phyloP scores from a whole-genome alignment of 2,329 filamentous ascomycete species.

The Cadophora sp. region DNA sequence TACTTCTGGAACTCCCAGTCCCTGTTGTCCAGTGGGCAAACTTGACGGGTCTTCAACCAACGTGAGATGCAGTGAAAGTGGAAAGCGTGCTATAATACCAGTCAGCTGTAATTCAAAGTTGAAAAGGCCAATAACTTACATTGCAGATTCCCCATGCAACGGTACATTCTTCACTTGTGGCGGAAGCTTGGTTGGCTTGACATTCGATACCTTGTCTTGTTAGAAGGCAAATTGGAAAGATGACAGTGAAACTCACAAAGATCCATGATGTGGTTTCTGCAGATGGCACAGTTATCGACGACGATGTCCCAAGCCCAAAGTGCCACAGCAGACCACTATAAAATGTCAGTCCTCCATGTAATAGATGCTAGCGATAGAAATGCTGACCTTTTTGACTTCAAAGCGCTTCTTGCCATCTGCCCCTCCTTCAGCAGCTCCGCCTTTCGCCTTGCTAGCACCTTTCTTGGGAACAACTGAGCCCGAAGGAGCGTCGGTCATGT shows the following conservation, averaged over 20 bases:
- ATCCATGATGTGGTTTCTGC: slow-evolving; percentile 99
- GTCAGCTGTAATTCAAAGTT: slow-evolving; percentile 12
- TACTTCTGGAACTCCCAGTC: slow-evolving; percentile 99
- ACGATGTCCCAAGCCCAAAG: slow-evolving; percentile 99
- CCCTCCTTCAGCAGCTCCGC: slow-evolving; percentile 55
- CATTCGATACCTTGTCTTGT: slow-evolving; percentile 82
- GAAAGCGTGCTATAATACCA: slow-evolving; percentile 81
- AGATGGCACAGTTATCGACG: slow-evolving; percentile 99
- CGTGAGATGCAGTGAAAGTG: slow-evolving; percentile 99
- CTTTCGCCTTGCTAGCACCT: slow-evolving; percentile 54
- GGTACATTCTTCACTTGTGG: slow-evolving; percentile 96
- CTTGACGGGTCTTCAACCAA: slow-evolving; percentile 99
- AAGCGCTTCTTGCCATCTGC: slow-evolving; percentile 89
- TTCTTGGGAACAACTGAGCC: slow-evolving; percentile 61
- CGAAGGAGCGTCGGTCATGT: slow-evolving; percentile 87
- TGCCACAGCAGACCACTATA: slow-evolving; percentile 95
- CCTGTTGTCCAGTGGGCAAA: slow-evolving; percentile 95
- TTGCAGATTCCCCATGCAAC: slow-evolving; percentile 99
- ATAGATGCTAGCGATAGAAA: background rate
- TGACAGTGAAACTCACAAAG: slow-evolving; percentile 68
- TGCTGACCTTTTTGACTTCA: slow-evolving; percentile 93
- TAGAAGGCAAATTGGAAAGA: slow-evolving; percentile 19
- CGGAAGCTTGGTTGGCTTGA: slow-evolving; percentile 97
- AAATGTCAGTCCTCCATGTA: slow-evolving; percentile 21
- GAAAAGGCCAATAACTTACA: slow-evolving; percentile 61